phyloP scores from a whole-genome alignment of 176 grass and related monocot species.

The Cymbopogon citratus region DNA sequence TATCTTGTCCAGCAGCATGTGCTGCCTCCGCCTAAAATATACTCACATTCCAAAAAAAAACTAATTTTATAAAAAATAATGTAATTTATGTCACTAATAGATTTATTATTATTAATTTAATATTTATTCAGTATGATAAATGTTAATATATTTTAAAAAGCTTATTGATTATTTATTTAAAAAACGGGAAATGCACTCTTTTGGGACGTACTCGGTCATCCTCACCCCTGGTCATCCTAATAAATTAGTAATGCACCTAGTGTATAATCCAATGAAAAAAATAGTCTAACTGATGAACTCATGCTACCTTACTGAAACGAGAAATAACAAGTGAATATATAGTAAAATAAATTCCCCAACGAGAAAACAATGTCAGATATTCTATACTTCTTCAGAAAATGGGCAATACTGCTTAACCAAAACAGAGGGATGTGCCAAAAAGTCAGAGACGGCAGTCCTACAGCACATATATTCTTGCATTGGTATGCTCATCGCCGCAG shows the following conservation, averaged over 20 bases:
- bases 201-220: neutral
- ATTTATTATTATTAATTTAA: neutral
- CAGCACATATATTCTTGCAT: neutral
- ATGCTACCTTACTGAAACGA: neutral
- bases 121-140: neutral
- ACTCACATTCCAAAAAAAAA: neutral
- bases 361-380: neutral
- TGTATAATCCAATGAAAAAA: neutral
- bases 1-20: neutral
- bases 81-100: neutral
- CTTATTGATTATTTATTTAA: too few species aligned
- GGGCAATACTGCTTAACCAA: neutral
- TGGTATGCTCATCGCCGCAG: neutral
- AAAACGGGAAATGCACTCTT: neutral
- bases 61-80: neutral
- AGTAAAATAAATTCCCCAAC: neutral
- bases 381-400: neutral
- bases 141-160: neutral
- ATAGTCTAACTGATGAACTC: neutral
- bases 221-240: too few species aligned
- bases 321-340: neutral
- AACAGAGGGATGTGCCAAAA: neutral
- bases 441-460: conserved; percentile 15
- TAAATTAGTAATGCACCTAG: too few species aligned
- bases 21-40: neutral